phyloP scores from a whole-genome alignment of 805 yeast genomes.

The Metschnikowia gelsemii region DNA sequence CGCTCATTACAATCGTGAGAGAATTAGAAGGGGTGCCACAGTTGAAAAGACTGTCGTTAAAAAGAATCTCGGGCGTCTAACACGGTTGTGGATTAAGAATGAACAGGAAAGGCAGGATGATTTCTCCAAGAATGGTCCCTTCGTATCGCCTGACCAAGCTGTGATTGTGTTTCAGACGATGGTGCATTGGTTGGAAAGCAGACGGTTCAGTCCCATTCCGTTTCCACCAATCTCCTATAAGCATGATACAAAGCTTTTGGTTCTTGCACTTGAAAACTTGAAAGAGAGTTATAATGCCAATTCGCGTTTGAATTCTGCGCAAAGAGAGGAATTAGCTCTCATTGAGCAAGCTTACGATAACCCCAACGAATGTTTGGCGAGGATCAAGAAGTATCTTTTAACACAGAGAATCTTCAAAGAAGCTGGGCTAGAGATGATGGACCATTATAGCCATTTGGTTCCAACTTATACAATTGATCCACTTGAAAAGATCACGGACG shows the following conservation, averaged over 20 bases:
- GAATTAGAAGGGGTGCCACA: slow-evolving; percentile 84
- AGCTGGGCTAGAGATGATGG: slow-evolving; percentile 84
- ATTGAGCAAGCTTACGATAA: slow-evolving; percentile 96
- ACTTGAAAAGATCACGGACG: slow-evolving; percentile 92
- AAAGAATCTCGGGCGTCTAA: slow-evolving; percentile 87
- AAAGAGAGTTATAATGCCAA: slow-evolving; percentile 70
- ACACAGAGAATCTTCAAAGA: slow-evolving; percentile 94
- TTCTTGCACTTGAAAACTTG: slow-evolving; percentile 83
- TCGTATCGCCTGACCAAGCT: slow-evolving; percentile 81
- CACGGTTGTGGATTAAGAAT: slow-evolving; percentile 86
- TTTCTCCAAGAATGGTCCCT: slow-evolving; percentile 84
- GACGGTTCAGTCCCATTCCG: slow-evolving; percentile 83
- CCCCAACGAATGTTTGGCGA: slow-evolving; percentile 87
- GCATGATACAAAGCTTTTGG: slow-evolving; percentile 87
- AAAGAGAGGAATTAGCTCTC: slow-evolving; percentile 88
- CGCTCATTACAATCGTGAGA: slow-evolving; percentile 88
- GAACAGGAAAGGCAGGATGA: slow-evolving; percentile 87
- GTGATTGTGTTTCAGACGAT: slow-evolving; percentile 80
- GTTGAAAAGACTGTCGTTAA: slow-evolving; percentile 93
- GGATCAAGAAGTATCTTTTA: slow-evolving; percentile 76
- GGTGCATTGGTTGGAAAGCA: slow-evolving; percentile 87
- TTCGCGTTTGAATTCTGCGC: slow-evolving; percentile 75
- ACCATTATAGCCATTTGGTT: slow-evolving; percentile 74
- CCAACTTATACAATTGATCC: slow-evolving; percentile 92
- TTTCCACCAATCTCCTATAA: slow-evolving; percentile 91